Evolutionary conservation across 2,329 filamentous ascomycete species (phyloP), one percentile per base, ranked within the genome.

Genomic region (Thermothelomyces thermophilus): DNA sequence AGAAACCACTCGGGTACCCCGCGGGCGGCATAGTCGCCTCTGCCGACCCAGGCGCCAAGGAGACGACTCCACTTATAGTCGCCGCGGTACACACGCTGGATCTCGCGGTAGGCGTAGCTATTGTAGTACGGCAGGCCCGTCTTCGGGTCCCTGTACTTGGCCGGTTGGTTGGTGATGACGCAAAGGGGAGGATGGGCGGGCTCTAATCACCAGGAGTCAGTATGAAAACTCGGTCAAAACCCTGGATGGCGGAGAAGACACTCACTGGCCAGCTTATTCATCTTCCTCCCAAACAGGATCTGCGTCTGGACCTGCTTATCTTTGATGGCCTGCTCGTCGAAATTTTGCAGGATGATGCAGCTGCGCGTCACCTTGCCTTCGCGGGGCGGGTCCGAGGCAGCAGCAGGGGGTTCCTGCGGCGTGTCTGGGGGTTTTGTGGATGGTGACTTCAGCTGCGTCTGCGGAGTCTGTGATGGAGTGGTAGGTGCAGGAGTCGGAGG

Each of bases 41-140:
- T 78, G 0, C 91, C 91, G 4, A 91, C 84, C 78, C 90, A 98
- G 14, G 84, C 87, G 5, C 87, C 90, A 26, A 95, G 68, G 58
- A 93, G 73, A 26, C 74, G 75, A 64, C 90, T 95, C 87, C 88
- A 98, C 51, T 80, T 80, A 65, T 90, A 90, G 39, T 87, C 82
- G 37, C 88, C 86, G 1, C 74, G 77, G 46, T 80, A 70, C 13
- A 95, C 75, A 48, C 84, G 80, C 61, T 87, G 84, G 40, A 97
- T 85, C 65, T 94, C 83, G 60, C 82, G 82, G 69, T 90, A 96
- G 0, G 90, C 90, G 55, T 84, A 79, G 37, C 81, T 73, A 64
- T 91, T 91, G 56, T 81, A 78, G 68, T 91, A 98, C 1, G 84
- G 81, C 14, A 97, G 75, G 0, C 87, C 87, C 0, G 91, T 97